Conservation (phyloP, 306 rosid genomes). For the Prunus padus region DNA sequence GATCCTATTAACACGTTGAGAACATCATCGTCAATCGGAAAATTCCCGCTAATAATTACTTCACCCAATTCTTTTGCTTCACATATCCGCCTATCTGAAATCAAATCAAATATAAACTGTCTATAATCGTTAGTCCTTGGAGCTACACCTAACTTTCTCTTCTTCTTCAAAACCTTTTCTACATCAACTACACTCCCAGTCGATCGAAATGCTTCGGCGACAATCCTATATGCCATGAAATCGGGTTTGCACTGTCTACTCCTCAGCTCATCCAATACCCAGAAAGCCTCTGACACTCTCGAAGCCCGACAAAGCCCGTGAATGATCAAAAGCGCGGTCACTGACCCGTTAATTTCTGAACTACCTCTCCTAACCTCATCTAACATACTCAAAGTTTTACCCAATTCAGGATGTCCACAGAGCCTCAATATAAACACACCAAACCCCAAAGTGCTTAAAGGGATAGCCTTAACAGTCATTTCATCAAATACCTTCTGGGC, state of each 20-base stretch:
- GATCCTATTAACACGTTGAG: slow-evolving; percentile 71
- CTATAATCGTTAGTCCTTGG: slow-evolving; percentile 67
- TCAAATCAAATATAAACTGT: slow-evolving; percentile 56
- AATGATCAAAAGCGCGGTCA: slow-evolving; percentile 58
- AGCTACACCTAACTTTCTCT: slow-evolving; percentile 91
- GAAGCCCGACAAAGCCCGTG: slow-evolving; percentile 68
- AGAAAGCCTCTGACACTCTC: slow-evolving; percentile 53
- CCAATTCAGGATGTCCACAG: slow-evolving; percentile 45
- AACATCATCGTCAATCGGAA: slow-evolving; percentile 73
- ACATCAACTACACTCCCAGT: slow-evolving; percentile 55
- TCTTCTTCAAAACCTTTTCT: slow-evolving; percentile 76
- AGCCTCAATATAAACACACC: slow-evolving; percentile 70
- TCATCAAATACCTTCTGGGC: slow-evolving; percentile 61
- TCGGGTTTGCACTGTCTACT: slow-evolving; percentile 79
- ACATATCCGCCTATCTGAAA: slow-evolving; percentile 46
- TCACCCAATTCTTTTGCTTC: slow-evolving; percentile 79
- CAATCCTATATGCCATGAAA: slow-evolving; percentile 85
- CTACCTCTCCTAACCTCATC: slow-evolving; percentile 45
- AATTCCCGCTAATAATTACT: slow-evolving; percentile 65
- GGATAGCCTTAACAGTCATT: slow-evolving; percentile 48
- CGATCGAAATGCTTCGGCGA: slow-evolving; percentile 50
- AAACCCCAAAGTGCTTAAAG: slow-evolving; percentile 67
- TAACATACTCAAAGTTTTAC: slow-evolving; percentile 41
- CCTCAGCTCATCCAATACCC: slow-evolving; percentile 63
- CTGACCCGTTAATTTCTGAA: slow-evolving; percentile 67